A percentile compares a stretch with the other conserved stretches of the same genome.
Conservation (phyloP, 2,329 filamentous ascomycete genomes). For the Epicoccum sorghinum region DNA sequence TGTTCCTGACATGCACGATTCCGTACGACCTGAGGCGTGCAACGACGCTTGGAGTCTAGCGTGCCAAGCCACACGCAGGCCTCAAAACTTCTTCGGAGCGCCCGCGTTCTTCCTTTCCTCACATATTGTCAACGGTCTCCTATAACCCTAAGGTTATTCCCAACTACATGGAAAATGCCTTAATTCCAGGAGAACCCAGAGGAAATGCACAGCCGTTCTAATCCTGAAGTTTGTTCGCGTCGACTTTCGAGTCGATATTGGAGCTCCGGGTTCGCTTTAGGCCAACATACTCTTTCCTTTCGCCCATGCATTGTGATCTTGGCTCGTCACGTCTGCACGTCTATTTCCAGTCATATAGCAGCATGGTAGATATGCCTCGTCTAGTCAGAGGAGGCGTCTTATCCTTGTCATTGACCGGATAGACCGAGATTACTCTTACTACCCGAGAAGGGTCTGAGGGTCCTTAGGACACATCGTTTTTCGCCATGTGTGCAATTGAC, state of each 20-base stretch:
- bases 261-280: conserved; percentile 50
- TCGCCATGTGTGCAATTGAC: conserved; percentile 4
- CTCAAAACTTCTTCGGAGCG: conserved; percentile 6
- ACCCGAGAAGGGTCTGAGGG: neutral
- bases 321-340: neutral
- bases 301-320: conserved; percentile 6
- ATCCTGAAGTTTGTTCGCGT: conserved; percentile 47
- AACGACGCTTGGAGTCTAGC: conserved; percentile 11
- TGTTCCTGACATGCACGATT: neutral
- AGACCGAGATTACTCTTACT: neutral
- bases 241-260: conserved; percentile 42
- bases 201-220: conserved; percentile 46
- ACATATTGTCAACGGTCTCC: conserved; percentile 40
- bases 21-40: neutral
- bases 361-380: conserved; percentile 2
- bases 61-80: conserved; percentile 12
- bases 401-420: neutral
- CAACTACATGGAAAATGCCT: conserved; percentile 34
- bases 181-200: conserved; percentile 45
- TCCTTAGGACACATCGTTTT: neutral
- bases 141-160: conserved; percentile 36
- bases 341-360: conserved; percentile 5
- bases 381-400: conserved; percentile 11
- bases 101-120: conserved; percentile 25
- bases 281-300: conserved; percentile 38